Evolutionary conservation across 495 filamentous ascomycete species (phyloP), one percentile per base, ranked within the genome.

Genomic region (Polyplosphaeria fusca): DNA sequence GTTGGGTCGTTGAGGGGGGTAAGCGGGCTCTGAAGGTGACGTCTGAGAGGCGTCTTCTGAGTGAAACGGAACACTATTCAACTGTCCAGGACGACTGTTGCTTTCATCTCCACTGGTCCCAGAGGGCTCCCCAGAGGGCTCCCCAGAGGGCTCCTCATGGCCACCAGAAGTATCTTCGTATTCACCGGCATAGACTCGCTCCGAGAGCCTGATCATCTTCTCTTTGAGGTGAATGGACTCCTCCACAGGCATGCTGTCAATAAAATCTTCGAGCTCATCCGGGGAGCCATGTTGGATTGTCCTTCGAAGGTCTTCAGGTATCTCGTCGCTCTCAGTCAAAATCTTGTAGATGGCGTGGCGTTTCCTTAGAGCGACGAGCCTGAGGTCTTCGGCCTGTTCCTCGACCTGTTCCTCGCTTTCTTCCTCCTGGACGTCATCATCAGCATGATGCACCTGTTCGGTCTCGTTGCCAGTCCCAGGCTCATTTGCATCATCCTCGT

Each of bases 401-500:
- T 39, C 27, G 51, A 14, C 25, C 23, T 43, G 38, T 27, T 41
- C 42, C 23, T 44, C 58, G 2, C 19, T 3, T 16, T 20, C 47
- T 1, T 48, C 50, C 14, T 54, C 22, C 3, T 45, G 18, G 12
- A 39, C 11, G 38, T 16, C 38, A 38, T 47, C 43, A 40, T 64
- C 61, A 4, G 63, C 66, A 35, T 27, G 50, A 44, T 57, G 58
- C 35, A 44, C 43, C 20, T 65, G 43, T 30, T 66, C 59, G 40
- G 64, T 51, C 4, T 43, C 53, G 3, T 54, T 2, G 19, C 16
- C 41, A 1, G 25, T n/a, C 14, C 19, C 35, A 19, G 20, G 52
- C 0, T 52, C 58, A 22, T 42, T 42, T 49, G 62, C 61, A 4
- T 70, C 59, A 3, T 52, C 52, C 3, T 27, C 13, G 3, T 47